Evolutionary conservation across 305 asterid species (phyloP).

Genomic region (Fraxinus velutina): DNA sequence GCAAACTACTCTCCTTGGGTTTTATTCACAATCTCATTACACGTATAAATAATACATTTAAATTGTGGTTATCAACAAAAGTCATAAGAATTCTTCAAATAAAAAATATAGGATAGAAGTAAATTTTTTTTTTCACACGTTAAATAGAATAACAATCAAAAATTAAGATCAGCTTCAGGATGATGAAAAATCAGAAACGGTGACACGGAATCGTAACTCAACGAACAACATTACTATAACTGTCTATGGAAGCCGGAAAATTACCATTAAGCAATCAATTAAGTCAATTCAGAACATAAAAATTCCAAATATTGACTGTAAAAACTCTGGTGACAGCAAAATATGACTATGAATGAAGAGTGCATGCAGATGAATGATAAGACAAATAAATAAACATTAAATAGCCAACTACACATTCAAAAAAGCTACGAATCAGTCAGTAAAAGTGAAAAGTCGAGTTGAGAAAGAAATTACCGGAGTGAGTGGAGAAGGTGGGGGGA

Average conservation of each 20-base stretch:
- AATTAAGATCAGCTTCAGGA: conserved; percentile 9
- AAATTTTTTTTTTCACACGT: neutral
- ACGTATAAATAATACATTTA: neutral
- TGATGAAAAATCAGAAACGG: conserved; percentile 3
- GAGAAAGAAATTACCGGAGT: conserved; percentile 34
- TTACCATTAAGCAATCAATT: neutral
- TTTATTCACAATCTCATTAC: neutral
- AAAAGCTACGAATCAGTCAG: neutral
- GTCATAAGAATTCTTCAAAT: neutral
- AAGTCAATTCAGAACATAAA: neutral
- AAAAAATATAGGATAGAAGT: conserved; percentile 1
- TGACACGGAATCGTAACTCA: neutral
- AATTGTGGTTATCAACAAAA: neutral
- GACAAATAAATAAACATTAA: neutral
- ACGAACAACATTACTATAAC: conserved; percentile 2
- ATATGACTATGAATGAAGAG: neutral
- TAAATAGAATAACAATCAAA: neutral
- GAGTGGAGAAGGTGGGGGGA: conserved; percentile 26
- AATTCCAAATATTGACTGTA: neutral
- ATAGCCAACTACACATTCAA: neutral
- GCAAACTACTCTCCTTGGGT: neutral
- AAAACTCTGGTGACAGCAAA: neutral
- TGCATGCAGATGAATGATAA: neutral
- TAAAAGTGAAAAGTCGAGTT: conserved; percentile 10
- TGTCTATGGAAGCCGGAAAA: conserved; percentile 7